Conservation (phyloP, 1,284 basidiomycete genomes). For the Papiliotrema nemorosa region DNA sequence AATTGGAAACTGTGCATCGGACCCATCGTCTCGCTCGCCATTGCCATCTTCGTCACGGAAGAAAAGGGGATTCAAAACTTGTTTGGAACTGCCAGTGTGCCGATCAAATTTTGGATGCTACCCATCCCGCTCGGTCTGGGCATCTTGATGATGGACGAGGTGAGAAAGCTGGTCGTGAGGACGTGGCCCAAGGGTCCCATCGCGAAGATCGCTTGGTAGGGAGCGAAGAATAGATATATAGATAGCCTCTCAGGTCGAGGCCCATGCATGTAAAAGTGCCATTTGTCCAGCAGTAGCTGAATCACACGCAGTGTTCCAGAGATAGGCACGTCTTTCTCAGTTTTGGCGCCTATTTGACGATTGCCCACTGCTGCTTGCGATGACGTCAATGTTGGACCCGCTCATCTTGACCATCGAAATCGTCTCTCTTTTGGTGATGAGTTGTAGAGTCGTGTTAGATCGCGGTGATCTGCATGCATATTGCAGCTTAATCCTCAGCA, state of each 20-base stretch:
- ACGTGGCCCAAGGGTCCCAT: slow-evolving; percentile 4
- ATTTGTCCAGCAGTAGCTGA: too few species aligned
- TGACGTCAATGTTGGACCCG: background rate
- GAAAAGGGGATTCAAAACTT: background rate
- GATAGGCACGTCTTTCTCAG: too few species aligned
- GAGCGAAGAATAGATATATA: background rate
- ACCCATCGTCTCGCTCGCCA: slow-evolving; percentile 49
- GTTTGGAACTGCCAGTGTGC: slow-evolving; percentile 5
- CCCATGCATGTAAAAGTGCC: too few species aligned
- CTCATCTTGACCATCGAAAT: background rate
- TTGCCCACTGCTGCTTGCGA: too few species aligned
- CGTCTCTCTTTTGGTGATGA: too few species aligned
- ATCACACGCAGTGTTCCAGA: too few species aligned
- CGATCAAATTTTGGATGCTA: slow-evolving; percentile 2
- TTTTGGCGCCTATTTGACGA: too few species aligned
- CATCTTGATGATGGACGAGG: slow-evolving; percentile 1
- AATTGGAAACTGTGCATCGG: slow-evolving; percentile 53
- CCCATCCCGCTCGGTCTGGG: slow-evolving; percentile 1
- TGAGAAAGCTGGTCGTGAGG: slow-evolving; percentile 5
- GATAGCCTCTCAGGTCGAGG: too few species aligned
- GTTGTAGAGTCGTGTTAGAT: too few species aligned
- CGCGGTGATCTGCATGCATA: background rate
- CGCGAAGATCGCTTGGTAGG: background rate
- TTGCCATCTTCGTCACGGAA: slow-evolving; percentile 47
- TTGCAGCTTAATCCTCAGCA: background rate